These are phyloP conservation scores for Lolium rigidum DNA, from an alignment of 176 grass and related monocot species.

Conservation along the genomic window DNA sequence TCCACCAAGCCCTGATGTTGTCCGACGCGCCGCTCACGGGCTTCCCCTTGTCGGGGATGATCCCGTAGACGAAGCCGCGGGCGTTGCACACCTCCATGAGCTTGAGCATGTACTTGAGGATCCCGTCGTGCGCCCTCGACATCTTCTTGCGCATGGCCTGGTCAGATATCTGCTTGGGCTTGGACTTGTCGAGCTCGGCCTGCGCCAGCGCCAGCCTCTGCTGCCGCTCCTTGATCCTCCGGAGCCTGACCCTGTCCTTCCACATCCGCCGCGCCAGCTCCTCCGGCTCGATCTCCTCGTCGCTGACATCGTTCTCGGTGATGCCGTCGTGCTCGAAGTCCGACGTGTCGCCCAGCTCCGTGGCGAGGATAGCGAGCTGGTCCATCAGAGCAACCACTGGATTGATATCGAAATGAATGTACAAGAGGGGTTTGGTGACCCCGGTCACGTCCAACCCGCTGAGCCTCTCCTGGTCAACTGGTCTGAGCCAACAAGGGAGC, in stretches of 20 bases:
- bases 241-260: conserved; percentile 87
- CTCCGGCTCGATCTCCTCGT: conserved; percentile 89
- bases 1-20: conserved; percentile 99
- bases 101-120: conserved; percentile 99
- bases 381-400: conserved; percentile 55
- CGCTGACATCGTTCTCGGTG: conserved; percentile 89
- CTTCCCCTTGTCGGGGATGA: conserved; percentile 94
- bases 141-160: conserved; percentile 96
- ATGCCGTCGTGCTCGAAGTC: conserved; percentile 80
- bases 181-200: conserved; percentile 57
- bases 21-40: conserved; percentile 89
- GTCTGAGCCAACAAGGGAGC: background rate
- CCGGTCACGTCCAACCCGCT: background rate
- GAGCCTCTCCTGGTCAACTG: conserved; percentile 14
- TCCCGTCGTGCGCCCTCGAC: conserved; percentile 89
- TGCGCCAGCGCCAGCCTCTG: conserved; percentile 51
- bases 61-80: conserved; percentile 87
- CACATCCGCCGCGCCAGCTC: conserved; percentile 87
- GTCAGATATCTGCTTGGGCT: conserved; percentile 68
- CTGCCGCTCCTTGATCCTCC: conserved; percentile 84
- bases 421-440: background rate
- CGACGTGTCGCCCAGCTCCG: conserved; percentile 64
- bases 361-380: conserved; percentile 59
- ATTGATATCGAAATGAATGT: no score
- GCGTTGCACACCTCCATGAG: conserved; percentile 94